These are phyloP conservation scores for Coffea canephora DNA, from an alignment of 257 asterid species.

Conservation along the genomic window DNA sequence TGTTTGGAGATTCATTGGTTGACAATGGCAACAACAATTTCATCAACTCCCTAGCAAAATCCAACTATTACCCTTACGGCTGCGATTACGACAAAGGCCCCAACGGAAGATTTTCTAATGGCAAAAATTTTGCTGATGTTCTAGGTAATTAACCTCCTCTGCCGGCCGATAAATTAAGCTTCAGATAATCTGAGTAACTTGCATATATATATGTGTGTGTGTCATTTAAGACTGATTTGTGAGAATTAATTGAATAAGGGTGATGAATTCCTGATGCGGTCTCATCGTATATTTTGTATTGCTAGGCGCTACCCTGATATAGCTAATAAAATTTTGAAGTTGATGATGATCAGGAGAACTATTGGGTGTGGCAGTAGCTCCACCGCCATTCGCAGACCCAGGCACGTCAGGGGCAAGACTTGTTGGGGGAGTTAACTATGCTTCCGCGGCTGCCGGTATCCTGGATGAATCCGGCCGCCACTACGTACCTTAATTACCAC, in stretches of 20 bases:
- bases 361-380: constrained; percentile 58
- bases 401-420: constrained; percentile 55
- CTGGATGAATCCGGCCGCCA: constrained; percentile 82
- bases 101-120: constrained; percentile 79
- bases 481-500: constrained; percentile 34
- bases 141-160: constrained; percentile 42
- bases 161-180: not conserved
- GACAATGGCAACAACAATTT: constrained; percentile 84
- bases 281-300: not conserved
- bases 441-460: constrained; percentile 97
- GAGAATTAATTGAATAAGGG: no score
- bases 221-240: no score
- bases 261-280: no score
- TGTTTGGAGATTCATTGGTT: constrained; percentile 84
- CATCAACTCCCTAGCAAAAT: constrained; percentile 71
- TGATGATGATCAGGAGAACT: constrained; percentile 44
- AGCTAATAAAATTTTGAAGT: no score
- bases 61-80: constrained; percentile 87
- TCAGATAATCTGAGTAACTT: no score
- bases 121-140: constrained; percentile 61
- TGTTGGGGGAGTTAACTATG: constrained; percentile 78
- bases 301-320: no score
- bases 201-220: no score
- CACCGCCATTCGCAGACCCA: constrained; percentile 86
- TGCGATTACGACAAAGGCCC: constrained; percentile 53